These are phyloP conservation scores for Arxiozyma bovina DNA, from an alignment of 1,139 yeast species.

Conservation along the genomic window DNA sequence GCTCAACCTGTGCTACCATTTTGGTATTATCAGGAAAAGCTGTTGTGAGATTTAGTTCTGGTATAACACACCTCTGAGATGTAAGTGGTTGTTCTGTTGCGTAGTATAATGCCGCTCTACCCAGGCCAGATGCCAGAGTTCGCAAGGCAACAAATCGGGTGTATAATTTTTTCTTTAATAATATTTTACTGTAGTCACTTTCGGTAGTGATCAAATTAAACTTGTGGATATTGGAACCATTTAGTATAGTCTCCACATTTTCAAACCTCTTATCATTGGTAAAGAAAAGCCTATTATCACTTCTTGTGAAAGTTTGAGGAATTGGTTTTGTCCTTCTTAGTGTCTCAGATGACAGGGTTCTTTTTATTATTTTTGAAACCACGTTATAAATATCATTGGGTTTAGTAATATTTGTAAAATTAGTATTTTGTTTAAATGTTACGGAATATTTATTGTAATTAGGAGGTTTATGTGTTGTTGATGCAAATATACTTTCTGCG, in stretches of 20 bases:
- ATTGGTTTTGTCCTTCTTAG: background rate
- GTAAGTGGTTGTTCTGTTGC: slow-evolving; percentile 69
- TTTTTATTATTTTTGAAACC: slow-evolving; percentile 15
- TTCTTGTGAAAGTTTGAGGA: background rate
- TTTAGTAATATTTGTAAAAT: background rate
- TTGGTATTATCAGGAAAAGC: slow-evolving; percentile 62
- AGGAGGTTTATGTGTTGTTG: background rate
- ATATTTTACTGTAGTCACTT: slow-evolving; percentile 21
- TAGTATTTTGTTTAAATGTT: background rate
- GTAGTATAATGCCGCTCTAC: slow-evolving; percentile 68
- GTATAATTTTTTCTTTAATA: slow-evolving; percentile 46
- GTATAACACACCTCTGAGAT: slow-evolving; percentile 78
- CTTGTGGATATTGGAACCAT: slow-evolving; percentile 19
- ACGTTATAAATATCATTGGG: slow-evolving; percentile 15
- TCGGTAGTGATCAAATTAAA: slow-evolving; percentile 21
- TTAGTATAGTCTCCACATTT: slow-evolving; percentile 54
- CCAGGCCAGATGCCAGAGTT: slow-evolving; percentile 62
- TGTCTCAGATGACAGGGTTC: slow-evolving; percentile 4
- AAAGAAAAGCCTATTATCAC: slow-evolving; percentile 45
- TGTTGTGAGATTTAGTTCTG: slow-evolving; percentile 63
- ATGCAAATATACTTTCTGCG: background rate
- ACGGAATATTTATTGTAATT: background rate
- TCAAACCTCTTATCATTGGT: slow-evolving; percentile 70
- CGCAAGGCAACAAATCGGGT: slow-evolving; percentile 60
- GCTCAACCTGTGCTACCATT: slow-evolving; percentile 26